phyloP scores from a whole-genome alignment of 495 filamentous ascomycete genomes.

The Pyrenula aspistea region DNA sequence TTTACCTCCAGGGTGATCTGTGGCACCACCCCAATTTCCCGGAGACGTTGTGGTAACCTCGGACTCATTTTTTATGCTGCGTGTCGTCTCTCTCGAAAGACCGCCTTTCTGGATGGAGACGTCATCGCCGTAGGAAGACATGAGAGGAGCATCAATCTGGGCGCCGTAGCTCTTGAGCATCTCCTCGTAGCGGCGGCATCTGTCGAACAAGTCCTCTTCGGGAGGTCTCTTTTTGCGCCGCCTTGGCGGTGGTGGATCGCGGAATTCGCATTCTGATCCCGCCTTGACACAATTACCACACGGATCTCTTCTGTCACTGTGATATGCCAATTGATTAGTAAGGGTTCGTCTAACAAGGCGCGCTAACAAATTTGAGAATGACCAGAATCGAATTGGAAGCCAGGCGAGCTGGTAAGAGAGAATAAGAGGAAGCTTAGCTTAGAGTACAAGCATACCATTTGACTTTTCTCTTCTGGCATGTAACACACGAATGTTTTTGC shows the following conservation, averaged over 20 bases:
- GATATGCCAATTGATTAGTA: no score
- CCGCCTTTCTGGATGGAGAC: slow-evolving; percentile 24
- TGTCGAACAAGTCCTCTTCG: slow-evolving; percentile 36
- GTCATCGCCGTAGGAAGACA: slow-evolving; percentile 23
- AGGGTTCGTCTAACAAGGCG: no score
- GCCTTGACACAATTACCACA: slow-evolving; percentile 56
- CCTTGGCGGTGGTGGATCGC: slow-evolving; percentile 44
- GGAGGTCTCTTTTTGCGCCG: slow-evolving; percentile 45
- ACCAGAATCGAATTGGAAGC: no score
- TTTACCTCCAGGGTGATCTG: slow-evolving; percentile 10
- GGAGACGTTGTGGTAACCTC: not conserved
- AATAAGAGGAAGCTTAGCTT: no score
- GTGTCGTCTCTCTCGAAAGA: not conserved
- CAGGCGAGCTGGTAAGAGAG: no score
- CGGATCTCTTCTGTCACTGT: slow-evolving; percentile 45
- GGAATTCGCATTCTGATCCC: slow-evolving; percentile 44
- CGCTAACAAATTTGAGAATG: no score
- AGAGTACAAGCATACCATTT: slow-evolving; percentile 19
- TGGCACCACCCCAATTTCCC: slow-evolving; percentile 1
- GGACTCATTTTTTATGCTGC: not conserved
- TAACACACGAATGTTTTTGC: slow-evolving; percentile 40
- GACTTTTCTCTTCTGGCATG: slow-evolving; percentile 57
- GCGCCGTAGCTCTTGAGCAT: slow-evolving; percentile 20
- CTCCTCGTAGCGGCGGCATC: slow-evolving; percentile 41
- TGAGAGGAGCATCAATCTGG: not conserved